These are phyloP conservation scores for Nannizzia gypsea DNA, from an alignment of 2,329 filamentous ascomycete species.

Conservation along the genomic window DNA sequence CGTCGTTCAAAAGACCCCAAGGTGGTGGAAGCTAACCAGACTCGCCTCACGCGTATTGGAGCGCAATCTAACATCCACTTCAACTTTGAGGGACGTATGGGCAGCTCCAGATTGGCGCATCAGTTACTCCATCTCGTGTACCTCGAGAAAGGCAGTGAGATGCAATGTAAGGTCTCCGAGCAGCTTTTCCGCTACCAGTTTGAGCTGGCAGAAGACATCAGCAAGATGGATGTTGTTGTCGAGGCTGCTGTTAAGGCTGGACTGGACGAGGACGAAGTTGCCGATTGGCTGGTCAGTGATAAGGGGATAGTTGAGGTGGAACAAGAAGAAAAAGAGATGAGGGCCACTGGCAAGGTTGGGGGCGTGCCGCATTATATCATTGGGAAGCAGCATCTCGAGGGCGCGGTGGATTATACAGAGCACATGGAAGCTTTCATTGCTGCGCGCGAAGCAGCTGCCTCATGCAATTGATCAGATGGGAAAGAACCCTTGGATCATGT, in stretches of 20 bases:
- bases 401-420: conserved; percentile 14
- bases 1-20: conserved; percentile 11
- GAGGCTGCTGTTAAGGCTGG: conserved; percentile 10
- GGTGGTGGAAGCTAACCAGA: conserved; percentile 14
- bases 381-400: conserved; percentile 12
- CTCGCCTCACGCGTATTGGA: conserved; percentile 14
- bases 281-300: conserved; percentile 11
- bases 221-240: conserved; percentile 10
- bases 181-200: conserved; percentile 15
- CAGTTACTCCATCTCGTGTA: conserved; percentile 11
- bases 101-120: conserved; percentile 16
- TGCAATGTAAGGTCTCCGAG: conserved; percentile 13
- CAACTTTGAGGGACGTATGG: conserved; percentile 16
- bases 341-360: conserved; percentile 7
- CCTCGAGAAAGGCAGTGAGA: not conserved
- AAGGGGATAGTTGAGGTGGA: conserved; percentile 10
- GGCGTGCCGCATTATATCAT: conserved; percentile 17
- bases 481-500: not conserved
- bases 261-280: conserved; percentile 8
- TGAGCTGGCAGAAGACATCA: conserved; percentile 16
- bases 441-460: not conserved
- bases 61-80: conserved; percentile 13
- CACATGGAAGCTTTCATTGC: conserved; percentile 12
- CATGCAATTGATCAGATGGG: not conserved
- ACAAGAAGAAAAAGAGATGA: conserved; percentile 6